phyloP scores from a whole-genome alignment of 345 rosid species.

The Eucalyptus regnans region DNA sequence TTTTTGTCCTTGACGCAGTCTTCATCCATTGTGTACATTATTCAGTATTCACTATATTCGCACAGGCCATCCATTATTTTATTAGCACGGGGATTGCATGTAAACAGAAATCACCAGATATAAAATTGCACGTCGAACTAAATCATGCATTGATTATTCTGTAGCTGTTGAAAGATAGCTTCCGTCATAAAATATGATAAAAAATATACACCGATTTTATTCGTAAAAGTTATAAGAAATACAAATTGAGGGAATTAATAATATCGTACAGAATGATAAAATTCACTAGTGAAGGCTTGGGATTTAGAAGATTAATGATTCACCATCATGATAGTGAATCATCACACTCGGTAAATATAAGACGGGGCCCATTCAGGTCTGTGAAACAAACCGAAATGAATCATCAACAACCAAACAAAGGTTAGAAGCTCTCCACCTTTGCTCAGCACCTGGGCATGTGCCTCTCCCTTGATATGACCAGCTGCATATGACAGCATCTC shows the following conservation, averaged over 20 bases:
- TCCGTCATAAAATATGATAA: too few relatives aligned
- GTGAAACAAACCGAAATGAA: background rate
- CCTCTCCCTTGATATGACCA: too few relatives aligned
- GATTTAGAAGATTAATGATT: background rate
- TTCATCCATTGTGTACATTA: too few relatives aligned
- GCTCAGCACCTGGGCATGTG: too few relatives aligned
- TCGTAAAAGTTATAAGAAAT: accelerated
- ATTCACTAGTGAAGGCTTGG: background rate
- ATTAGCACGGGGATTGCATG: background rate
- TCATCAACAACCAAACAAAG: too few relatives aligned
- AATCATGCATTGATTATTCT: too few relatives aligned
- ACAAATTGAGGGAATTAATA: background rate
- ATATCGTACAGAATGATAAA: accelerated
- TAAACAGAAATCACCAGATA: too few relatives aligned
- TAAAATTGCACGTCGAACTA: too few relatives aligned
- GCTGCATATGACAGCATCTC: too few relatives aligned
- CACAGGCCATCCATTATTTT: background rate
- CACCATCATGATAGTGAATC: background rate
- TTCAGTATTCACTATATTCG: background rate
- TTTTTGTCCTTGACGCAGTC: background rate
- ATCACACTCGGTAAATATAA: accelerated
- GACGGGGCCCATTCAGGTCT: accelerated
- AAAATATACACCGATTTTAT: background rate
- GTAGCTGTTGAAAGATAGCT: background rate
- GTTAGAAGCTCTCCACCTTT: too few relatives aligned